Percentiles rank a stretch among this genome's conserved stretches.
phyloP scores from a whole-genome alignment of 768 basidiomycete species.

The Calocera cornea region DNA sequence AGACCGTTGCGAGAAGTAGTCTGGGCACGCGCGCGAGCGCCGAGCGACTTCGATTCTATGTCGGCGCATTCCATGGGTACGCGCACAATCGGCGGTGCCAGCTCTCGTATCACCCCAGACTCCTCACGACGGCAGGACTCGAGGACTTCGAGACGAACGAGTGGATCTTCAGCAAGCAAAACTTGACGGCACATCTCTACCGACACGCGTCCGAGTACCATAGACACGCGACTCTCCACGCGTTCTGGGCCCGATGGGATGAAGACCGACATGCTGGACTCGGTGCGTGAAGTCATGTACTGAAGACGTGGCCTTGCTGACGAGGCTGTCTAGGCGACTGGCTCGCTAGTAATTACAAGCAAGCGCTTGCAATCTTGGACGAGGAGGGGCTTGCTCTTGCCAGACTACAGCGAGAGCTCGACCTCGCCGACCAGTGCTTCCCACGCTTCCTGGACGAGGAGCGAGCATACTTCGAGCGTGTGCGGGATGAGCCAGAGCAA shows the following conservation, averaged over 20 bases:
- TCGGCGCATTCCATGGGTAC: too few relatives aligned
- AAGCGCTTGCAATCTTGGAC: conserved; percentile 12
- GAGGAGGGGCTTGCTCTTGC: background rate
- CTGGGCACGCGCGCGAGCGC: conserved; percentile 6
- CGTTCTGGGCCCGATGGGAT: background rate
- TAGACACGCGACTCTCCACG: background rate
- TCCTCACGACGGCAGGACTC: conserved; percentile 15
- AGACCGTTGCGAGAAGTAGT: conserved; percentile 12
- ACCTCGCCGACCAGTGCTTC: conserved; percentile 9
- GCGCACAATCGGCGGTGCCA: conserved; percentile 24
- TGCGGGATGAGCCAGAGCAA: conserved; percentile 14
- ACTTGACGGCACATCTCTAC: too few relatives aligned
- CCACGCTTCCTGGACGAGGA: conserved; percentile 13
- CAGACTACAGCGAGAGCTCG: conserved; percentile 6
- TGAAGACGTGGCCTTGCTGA: background rate
- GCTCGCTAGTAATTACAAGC: conserved; percentile 14
- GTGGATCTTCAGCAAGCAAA: too few relatives aligned
- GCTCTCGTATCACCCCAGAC: conserved; percentile 13
- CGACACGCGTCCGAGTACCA: conserved; percentile 16
- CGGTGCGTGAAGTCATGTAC: background rate
- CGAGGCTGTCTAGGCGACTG: conserved; percentile 7
- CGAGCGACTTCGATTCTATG: conserved; percentile 8
- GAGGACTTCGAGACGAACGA: too few relatives aligned
- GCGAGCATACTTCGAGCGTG: conserved; percentile 12
- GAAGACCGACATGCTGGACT: background rate